A percentile compares a stretch with the other conserved stretches of the same genome.
These are phyloP conservation scores for Dendrobium officinale DNA, from an alignment of 106 monocot genomes.

Conservation along the genomic window DNA sequence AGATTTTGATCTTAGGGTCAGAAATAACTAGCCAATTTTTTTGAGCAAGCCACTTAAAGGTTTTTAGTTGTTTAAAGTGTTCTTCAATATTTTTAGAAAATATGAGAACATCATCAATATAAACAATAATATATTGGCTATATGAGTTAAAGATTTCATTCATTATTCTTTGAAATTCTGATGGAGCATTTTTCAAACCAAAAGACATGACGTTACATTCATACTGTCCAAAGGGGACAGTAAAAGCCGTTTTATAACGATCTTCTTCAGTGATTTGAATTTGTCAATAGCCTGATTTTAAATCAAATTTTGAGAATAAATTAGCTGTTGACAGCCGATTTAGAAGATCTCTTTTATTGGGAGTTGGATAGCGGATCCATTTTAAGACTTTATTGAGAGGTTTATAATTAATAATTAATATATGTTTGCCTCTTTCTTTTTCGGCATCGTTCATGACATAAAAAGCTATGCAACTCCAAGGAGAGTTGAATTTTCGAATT, in stretches of 20 bases:
- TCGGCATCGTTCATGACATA: no score
- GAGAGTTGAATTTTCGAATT: no score
- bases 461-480: no score
- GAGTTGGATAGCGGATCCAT: neutral
- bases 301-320: neutral
- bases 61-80: neutral
- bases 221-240: neutral
- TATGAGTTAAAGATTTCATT: neutral
- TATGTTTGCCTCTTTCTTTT: neutral
- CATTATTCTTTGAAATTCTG: neutral
- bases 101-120: neutral
- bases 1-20: neutral
- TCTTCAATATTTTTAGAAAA: neutral
- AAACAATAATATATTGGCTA: neutral
- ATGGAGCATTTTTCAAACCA: neutral
- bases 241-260: neutral
- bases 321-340: neutral
- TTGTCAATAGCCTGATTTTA: neutral
- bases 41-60: no score
- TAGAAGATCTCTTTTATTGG: neutral
- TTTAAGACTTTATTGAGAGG: neutral
- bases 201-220: neutral
- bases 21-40: no score
- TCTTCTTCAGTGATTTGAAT: neutral
- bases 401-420: neutral